Evolutionary conservation across 2,329 filamentous ascomycete species (phyloP), one percentile per base, ranked within the genome.

Genomic region (Xylaria arbuscula): DNA sequence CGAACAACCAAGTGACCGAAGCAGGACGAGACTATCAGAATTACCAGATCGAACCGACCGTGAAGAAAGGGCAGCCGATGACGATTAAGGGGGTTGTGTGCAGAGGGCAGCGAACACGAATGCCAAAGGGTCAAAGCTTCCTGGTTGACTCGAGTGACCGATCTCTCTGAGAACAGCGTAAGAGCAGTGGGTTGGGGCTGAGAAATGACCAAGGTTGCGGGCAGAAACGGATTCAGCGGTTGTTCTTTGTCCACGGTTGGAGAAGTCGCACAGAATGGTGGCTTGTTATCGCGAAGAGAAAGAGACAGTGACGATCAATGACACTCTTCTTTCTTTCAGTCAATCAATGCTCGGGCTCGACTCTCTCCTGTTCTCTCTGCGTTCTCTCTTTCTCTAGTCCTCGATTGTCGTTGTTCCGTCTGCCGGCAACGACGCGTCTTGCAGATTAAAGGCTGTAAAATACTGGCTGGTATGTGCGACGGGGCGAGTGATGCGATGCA

Each of bases 371-470:
- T 5, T 28, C 28, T 32, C 5, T 53, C 38, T 15, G 38, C 10
- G 13, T 5, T 42, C 38, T 15, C 17, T 32, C 42, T 19, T 40
- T 56, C 51, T 34, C 22, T 36, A 17, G 13, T 63, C 56, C 24
- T 67, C 36, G 53, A 9, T 47, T 24, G 24, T 40, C 28, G 36
- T 60, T 60, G 57, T 63, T 63, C 53, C 45, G 64, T 57, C 55
- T 45, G 48, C 63, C 42, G 64, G 42, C 42, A 66, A 58, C 69
- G 71, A 74, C 72, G 70, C 70, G 72, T 57, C 45, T 28, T 55
- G 64, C 64, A 67, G 67, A 71, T 71, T 76, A 75, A 75, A 70
- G 67, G 47, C 67, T 62, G 62, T 72, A 70, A 64, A 64, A 64
- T 67, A 68, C 55, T 53, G 66, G n/a, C 66, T 65, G 54, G 70